Conservation (phyloP, 495 filamentous ascomycete species). For the Xylaria cubensis region DNA sequence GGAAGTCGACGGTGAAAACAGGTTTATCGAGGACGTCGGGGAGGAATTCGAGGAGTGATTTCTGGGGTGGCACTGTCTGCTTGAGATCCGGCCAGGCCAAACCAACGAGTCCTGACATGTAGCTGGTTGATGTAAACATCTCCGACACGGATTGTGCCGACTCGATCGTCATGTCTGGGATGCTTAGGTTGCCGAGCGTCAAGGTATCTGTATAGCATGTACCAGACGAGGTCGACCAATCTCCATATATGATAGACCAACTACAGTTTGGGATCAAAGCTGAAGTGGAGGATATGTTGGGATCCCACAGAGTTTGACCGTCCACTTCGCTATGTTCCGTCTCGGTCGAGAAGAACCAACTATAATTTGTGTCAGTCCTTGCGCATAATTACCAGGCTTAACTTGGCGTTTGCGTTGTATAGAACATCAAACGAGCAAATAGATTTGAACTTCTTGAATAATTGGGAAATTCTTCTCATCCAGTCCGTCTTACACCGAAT, state of each 20-base stretch:
- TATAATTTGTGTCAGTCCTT: conserved; percentile 32
- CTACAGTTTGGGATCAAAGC: conserved; percentile 53
- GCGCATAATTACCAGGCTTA: background rate
- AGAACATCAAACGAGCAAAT: background rate
- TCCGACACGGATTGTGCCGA: conserved; percentile 41
- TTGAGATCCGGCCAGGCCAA: conserved; percentile 44
- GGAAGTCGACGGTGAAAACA: conserved; percentile 74
- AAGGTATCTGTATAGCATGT: conserved; percentile 49
- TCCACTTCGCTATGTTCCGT: conserved; percentile 49
- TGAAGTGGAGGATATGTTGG: conserved; percentile 67
- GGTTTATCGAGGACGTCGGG: conserved; percentile 51
- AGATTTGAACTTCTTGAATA: background rate
- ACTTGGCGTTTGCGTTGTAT: background rate
- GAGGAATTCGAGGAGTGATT: conserved; percentile 73
- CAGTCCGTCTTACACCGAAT: background rate
- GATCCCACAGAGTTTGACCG: conserved; percentile 59
- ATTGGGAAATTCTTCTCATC: background rate
- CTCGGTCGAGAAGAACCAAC: conserved; percentile 68
- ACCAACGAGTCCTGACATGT: conserved; percentile 48
- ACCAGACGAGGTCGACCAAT: conserved; percentile 49
- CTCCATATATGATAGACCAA: conserved; percentile 76
- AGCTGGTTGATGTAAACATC: conserved; percentile 34
- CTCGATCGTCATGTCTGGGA: conserved; percentile 64
- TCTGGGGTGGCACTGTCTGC: conserved; percentile 58
- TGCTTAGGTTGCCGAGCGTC: conserved; percentile 54